Percentiles rank a stretch among this genome's conserved stretches.
Evolutionary conservation across 2,329 filamentous ascomycete genomes (phyloP).

Genomic region (Talaromyces funiculosus): DNA sequence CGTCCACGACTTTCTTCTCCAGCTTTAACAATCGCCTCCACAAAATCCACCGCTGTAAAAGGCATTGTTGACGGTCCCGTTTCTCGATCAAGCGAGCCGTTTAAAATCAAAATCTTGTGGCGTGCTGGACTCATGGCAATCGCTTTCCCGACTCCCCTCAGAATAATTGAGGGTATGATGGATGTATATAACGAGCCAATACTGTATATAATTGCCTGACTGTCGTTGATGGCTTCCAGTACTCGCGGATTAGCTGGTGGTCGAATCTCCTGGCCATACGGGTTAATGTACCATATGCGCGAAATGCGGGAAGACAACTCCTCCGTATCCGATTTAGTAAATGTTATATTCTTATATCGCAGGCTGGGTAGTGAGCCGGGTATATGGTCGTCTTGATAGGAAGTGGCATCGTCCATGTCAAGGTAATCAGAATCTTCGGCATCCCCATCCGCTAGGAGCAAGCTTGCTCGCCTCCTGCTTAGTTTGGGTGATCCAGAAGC

Average conservation of each 20-base stretch:
- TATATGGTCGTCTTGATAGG: slow-evolving; percentile 43
- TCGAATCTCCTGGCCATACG: slow-evolving; percentile 92
- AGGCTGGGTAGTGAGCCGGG: slow-evolving; percentile 69
- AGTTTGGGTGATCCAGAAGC: slow-evolving; percentile 35
- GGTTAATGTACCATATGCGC: slow-evolving; percentile 94
- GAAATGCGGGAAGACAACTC: slow-evolving; percentile 73
- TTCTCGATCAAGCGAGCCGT: slow-evolving; percentile 78
- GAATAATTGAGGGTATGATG: slow-evolving; percentile 73
- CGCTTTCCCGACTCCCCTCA: slow-evolving; percentile 67
- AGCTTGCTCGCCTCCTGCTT: slow-evolving; percentile 25
- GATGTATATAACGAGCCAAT: slow-evolving; percentile 94
- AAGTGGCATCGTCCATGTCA: slow-evolving; percentile 28
- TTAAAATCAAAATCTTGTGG: slow-evolving; percentile 77
- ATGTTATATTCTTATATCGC: slow-evolving; percentile 72
- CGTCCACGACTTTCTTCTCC: slow-evolving; percentile 61
- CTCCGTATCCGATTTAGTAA: slow-evolving; percentile 73
- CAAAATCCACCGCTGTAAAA: slow-evolving; percentile 73
- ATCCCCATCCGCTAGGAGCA: slow-evolving; percentile 31
- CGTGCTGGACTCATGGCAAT: slow-evolving; percentile 49
- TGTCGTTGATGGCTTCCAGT: slow-evolving; percentile 58
- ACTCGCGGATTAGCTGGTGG: slow-evolving; percentile 79
- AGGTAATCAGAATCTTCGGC: slow-evolving; percentile 22
- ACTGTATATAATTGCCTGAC: slow-evolving; percentile 74
- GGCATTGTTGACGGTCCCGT: slow-evolving; percentile 64
- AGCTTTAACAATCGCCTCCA: slow-evolving; percentile 70